phyloP scores from a whole-genome alignment of 2,329 filamentous ascomycete genomes.

The Pseudocercospora vitis region DNA sequence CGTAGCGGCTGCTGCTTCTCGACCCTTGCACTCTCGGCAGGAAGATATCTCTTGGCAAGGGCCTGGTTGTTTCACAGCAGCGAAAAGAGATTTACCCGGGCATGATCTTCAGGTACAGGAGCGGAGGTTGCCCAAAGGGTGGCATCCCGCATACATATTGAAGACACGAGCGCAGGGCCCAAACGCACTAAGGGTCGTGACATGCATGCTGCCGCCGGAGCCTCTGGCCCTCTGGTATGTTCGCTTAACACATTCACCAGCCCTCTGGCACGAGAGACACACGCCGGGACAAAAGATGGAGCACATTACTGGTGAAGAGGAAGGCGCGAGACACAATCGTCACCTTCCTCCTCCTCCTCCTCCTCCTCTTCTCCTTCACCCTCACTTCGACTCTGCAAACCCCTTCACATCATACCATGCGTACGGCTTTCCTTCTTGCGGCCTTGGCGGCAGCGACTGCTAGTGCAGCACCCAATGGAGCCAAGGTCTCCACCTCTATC shows the following conservation, averaged over 20 bases:
- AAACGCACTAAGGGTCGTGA: constrained; percentile 7
- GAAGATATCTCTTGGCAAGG: not conserved
- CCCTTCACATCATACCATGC: constrained; percentile 18
- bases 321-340: not conserved
- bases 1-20: not conserved
- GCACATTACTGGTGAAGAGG: not conserved
- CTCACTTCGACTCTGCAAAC: not conserved
- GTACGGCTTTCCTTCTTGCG: constrained; percentile 9
- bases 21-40: not conserved
- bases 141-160: not conserved
- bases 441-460: constrained; percentile 14
- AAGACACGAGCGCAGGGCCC: not conserved
- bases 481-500: constrained; percentile 18
- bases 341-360: not conserved
- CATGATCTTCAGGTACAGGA: not conserved
- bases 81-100: constrained; percentile 3
- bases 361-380: not conserved
- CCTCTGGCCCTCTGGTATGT: constrained; percentile 3
- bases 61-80: constrained; percentile 6
- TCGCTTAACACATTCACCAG: not conserved
- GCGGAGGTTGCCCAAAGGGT: not conserved
- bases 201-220: constrained; percentile 2
- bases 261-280: constrained; percentile 1
- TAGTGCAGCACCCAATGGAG: constrained; percentile 10
- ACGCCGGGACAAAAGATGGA: not conserved